Evolutionary conservation across 1,139 yeast species (phyloP).

Genomic region (Taphrina pruni): DNA sequence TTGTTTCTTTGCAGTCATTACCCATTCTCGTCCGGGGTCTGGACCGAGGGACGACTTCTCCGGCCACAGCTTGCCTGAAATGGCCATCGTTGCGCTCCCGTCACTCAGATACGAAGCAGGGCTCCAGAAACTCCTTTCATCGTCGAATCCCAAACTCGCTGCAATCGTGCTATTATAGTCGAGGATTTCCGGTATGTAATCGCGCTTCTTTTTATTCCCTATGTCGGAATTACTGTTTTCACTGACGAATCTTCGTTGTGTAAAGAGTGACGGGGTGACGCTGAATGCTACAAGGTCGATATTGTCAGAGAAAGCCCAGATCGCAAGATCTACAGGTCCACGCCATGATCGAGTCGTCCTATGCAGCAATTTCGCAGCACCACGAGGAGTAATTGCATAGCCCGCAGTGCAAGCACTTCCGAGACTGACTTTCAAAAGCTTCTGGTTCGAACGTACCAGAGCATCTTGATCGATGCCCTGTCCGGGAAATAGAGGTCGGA

Average conservation of each 20-base stretch:
- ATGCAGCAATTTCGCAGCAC: constrained; percentile 9
- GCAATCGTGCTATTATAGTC: background rate
- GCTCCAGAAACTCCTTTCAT: background rate
- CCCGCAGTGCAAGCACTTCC: constrained; percentile 5
- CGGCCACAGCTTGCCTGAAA: constrained; percentile 2
- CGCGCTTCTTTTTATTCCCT: background rate
- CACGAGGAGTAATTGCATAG: background rate
- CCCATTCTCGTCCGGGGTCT: background rate
- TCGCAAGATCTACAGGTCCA: background rate
- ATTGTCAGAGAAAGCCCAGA: background rate
- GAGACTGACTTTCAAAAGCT: background rate
- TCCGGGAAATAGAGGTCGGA: background rate
- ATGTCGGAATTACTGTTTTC: background rate
- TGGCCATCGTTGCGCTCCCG: constrained; percentile 5
- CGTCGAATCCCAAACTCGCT: background rate
- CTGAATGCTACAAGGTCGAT: background rate
- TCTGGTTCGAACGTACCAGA: background rate
- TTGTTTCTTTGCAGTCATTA: background rate
- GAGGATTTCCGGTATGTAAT: background rate
- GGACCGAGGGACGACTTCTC: background rate
- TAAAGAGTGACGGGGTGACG: background rate
- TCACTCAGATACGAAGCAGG: background rate
- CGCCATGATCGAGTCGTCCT: background rate
- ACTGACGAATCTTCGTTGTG: background rate
- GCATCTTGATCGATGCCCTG: background rate